Percentiles rank a stretch among this genome's conserved stretches.
phyloP scores from a whole-genome alignment of 2,329 filamentous ascomycete species.

The Colletotrichum sp. region DNA sequence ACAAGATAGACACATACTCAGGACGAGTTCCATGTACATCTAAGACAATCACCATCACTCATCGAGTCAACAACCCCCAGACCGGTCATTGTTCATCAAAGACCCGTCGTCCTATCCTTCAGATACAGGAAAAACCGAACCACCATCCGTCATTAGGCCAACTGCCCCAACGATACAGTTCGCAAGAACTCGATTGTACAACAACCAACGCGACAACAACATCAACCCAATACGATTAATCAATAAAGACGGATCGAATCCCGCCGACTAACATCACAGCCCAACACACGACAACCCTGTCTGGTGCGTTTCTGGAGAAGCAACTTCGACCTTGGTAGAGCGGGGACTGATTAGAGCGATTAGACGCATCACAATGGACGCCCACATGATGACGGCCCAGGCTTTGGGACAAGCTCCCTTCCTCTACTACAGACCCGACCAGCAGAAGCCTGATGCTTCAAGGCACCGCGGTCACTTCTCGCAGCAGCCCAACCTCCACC shows the following conservation, averaged over 20 bases:
- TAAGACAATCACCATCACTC: conserved; percentile 22
- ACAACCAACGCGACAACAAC: conserved; percentile 15
- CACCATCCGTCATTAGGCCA: conserved; percentile 37
- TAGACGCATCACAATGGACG: conserved; percentile 64
- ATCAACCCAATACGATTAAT: conserved; percentile 1
- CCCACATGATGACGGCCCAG: conserved; percentile 59
- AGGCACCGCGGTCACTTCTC: conserved; percentile 78
- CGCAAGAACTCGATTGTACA: conserved; percentile 30
- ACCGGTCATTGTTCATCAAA: conserved; percentile 23
- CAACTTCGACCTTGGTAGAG: not conserved
- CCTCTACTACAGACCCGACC: conserved; percentile 85
- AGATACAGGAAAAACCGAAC: conserved; percentile 1
- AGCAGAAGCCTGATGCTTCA: conserved; percentile 65
- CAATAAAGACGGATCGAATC: not conserved
- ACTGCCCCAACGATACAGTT: conserved; percentile 25
- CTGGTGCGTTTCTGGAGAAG: conserved; percentile 32
- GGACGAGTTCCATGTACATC: conserved; percentile 39
- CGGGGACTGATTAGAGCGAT: conserved; percentile 23
- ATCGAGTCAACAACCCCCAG: conserved; percentile 19
- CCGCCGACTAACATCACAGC: conserved; percentile 13
- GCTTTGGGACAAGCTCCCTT: conserved; percentile 76
- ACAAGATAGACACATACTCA: conserved; percentile 12
- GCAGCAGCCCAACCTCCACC: conserved; percentile 46
- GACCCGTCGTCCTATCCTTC: conserved; percentile 53
- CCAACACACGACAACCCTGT: conserved; percentile 21